Evolutionary conservation across 2,329 filamentous ascomycete species (phyloP).

Genomic region (Aspergillaceae sp.): DNA sequence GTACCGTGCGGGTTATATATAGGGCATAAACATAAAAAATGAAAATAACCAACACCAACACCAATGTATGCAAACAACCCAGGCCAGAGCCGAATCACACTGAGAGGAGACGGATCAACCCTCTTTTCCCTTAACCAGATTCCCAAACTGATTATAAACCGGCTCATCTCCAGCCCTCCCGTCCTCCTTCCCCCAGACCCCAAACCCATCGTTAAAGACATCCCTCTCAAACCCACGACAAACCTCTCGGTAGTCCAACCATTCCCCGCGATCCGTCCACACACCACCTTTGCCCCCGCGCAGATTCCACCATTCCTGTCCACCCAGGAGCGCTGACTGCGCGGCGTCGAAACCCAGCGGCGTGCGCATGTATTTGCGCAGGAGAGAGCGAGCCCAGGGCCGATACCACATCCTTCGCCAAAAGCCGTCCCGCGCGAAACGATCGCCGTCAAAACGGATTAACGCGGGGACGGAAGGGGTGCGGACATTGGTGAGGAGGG

Average conservation of each 20-base stretch:
- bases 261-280: conserved; percentile 44
- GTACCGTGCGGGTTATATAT: no score
- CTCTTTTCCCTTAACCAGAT: conserved; percentile 28
- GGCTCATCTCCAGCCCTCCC: conserved; percentile 19
- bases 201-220: conserved; percentile 42
- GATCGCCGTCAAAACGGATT: conserved; percentile 34
- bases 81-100: conserved; percentile 1
- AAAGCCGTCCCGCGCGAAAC: conserved; percentile 21
- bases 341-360: conserved; percentile 36
- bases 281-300: conserved; percentile 46
- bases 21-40: no score
- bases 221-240: conserved; percentile 38
- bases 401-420: conserved; percentile 45
- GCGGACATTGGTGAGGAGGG: conserved; percentile 42
- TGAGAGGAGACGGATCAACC: conserved; percentile 15
- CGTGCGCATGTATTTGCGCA: conserved; percentile 42
- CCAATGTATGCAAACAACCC: no score
- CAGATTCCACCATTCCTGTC: conserved; percentile 41
- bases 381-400: conserved; percentile 40
- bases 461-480: conserved; percentile 40
- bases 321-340: conserved; percentile 38
- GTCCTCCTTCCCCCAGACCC: conserved; percentile 31
- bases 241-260: conserved; percentile 43
- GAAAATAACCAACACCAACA: no score
- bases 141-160: conserved; percentile 33